Evolutionary conservation across 768 basidiomycete species (phyloP).

Genomic region (Hydnum rufescens): DNA sequence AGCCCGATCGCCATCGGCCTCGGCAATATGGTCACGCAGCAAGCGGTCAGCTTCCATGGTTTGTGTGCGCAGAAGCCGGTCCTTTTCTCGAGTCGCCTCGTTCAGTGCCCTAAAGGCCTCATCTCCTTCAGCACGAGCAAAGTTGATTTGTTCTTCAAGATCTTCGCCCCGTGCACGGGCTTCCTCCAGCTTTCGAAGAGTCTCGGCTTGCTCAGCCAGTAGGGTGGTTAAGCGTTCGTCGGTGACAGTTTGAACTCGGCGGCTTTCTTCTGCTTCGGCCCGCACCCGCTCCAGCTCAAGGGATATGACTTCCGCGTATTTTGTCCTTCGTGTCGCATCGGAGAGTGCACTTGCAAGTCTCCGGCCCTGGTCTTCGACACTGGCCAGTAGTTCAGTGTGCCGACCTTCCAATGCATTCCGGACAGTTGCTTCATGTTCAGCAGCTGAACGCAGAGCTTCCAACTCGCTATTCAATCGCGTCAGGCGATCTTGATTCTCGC

Average conservation of each 20-base stretch:
- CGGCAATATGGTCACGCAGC: conserved; percentile 75
- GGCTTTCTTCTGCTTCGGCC: conserved; percentile 36
- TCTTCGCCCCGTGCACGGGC: conserved; percentile 56
- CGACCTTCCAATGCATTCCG: conserved; percentile 45
- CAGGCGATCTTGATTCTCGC: conserved; percentile 7
- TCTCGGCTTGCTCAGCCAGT: conserved; percentile 57
- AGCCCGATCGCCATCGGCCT: conserved; percentile 85
- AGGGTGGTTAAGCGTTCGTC: conserved; percentile 17
- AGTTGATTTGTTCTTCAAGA: conserved; percentile 53
- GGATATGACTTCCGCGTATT: conserved; percentile 34
- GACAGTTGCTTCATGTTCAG: conserved; percentile 41
- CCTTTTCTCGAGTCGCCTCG: conserved; percentile 58
- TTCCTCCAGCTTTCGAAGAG: conserved; percentile 50
- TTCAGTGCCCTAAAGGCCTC: conserved; percentile 46
- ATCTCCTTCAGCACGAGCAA: conserved; percentile 49
- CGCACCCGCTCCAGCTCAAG: conserved; percentile 42
- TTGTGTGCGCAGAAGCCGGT: conserved; percentile 49
- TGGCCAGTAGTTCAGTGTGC: conserved; percentile 33
- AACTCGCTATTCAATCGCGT: conserved; percentile 23
- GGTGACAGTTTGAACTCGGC: background rate
- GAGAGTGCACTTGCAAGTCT: conserved; percentile 37
- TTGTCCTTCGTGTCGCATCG: conserved; percentile 50
- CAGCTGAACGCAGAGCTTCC: conserved; percentile 37
- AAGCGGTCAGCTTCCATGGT: conserved; percentile 41
- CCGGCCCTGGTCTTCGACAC: conserved; percentile 34